A percentile compares a stretch with the other conserved stretches of the same genome.
Evolutionary conservation across 2,329 filamentous ascomycete species (phyloP).

Genomic region (Fusarium guadeloupense): DNA sequence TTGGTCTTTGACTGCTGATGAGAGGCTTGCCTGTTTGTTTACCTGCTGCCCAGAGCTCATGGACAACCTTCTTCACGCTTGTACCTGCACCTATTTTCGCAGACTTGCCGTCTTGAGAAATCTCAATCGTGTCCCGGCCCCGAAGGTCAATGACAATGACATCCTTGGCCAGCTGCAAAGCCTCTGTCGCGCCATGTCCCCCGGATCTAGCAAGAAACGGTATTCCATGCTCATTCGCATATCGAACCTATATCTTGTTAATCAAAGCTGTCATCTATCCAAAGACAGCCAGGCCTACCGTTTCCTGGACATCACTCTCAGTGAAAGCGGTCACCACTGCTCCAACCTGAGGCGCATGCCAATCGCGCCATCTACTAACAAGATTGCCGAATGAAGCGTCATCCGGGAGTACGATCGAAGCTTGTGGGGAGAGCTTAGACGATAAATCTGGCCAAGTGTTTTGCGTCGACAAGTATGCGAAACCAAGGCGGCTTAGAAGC

Average conservation of each 20-base stretch:
- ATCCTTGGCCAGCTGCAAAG: constrained; percentile 18
- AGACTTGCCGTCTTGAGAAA: not conserved
- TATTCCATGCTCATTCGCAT: constrained; percentile 11
- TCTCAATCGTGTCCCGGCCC: not conserved
- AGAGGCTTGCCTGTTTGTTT: constrained; percentile 25
- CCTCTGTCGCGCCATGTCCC: constrained; percentile 23
- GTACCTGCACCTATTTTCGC: constrained; percentile 15
- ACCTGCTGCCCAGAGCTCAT: constrained; percentile 6
- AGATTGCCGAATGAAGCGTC: not conserved
- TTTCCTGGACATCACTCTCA: constrained; percentile 27
- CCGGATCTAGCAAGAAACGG: constrained; percentile 27
- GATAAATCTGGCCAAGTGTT: constrained; percentile 16
- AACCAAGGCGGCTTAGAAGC: constrained; percentile 6
- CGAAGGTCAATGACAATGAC: constrained; percentile 17
- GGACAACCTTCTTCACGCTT: constrained; percentile 13
- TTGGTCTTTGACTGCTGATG: not conserved
- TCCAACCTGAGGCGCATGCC: constrained; percentile 19
- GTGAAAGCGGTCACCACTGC: constrained; percentile 13
- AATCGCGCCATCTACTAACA: constrained; percentile 25
- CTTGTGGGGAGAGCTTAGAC: constrained; percentile 7
- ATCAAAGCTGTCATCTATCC: accelerated
- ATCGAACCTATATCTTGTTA: constrained; percentile 12
- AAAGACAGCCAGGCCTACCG: not conserved
- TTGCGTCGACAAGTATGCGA: constrained; percentile 3
- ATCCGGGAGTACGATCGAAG: constrained; percentile 4